Base-by-base conservation (phyloP, 2,329 filamentous ascomycete genomes). In the Hypoxylon rubiginosum region DNA sequence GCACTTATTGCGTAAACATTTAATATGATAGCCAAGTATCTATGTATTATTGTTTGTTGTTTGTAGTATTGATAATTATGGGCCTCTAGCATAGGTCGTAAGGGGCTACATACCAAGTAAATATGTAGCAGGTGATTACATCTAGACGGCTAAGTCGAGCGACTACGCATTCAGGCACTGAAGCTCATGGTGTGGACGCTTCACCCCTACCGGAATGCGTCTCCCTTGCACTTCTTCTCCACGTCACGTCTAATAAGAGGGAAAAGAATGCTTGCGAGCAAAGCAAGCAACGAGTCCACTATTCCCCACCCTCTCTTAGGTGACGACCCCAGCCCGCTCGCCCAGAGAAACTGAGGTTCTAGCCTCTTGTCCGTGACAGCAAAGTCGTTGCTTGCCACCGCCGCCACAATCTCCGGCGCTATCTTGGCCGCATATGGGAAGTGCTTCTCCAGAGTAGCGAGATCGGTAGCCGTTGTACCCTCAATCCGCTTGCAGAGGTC, bases 401-500 rank as follows among this genome's bases (percentile, higher is more conserved):
- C 64, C 10, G 30, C 62, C 7, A 75, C 53, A 26, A 75, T 71
- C 21, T 62, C 32, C 1, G 48, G 24, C 5, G 71, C 71, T 1
- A 74, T 55, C 26, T 69, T 43, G 1, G 64, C 66, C 2, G 69
- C 64, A 4, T 58, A 70, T 2, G 73, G 73, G 19, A 62, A 71
- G 1, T 50, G 46, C 7, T 59, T 68, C 51, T 70, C 51, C 1
- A 74, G 67, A 26, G 19, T 30, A 19, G 66, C 54, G 8, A 58
- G 45, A 19, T 64, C 17, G 1, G 52, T 13, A 1, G 36, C 61
- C 6, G 49, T 58, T 3, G 66, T 71, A 0, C 71, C 73, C 60
- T 75, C 64, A 4, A 75, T 69, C 1, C 67, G 67, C 64, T 74
- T 75, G 6, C 71, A 72, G 8, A 75, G 56, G 3, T 41, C 39